These are phyloP conservation scores for Melanopsichium pennsylvanicum DNA, from an alignment of 1,284 basidiomycete species.

Conservation along the genomic window DNA sequence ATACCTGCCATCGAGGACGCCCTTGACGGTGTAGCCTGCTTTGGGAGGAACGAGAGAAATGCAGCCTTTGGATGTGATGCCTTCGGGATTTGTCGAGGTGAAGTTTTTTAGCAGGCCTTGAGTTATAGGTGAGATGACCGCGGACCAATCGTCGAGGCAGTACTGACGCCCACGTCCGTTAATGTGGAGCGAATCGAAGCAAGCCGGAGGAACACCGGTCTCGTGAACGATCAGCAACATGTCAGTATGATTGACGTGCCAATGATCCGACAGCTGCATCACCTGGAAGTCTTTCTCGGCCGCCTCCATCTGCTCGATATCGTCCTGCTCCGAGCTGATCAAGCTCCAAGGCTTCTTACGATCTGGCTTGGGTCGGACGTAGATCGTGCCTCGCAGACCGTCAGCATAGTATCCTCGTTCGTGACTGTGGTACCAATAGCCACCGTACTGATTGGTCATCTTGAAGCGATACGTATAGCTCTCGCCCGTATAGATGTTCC, in stretches of 20 bases:
- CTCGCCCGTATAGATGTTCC: constrained; percentile 46
- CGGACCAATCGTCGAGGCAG: constrained; percentile 31
- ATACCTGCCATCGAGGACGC: constrained; percentile 33
- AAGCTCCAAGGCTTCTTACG: constrained; percentile 41
- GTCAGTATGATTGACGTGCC: constrained; percentile 48
- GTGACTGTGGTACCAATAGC: constrained; percentile 52
- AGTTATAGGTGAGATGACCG: constrained; percentile 20
- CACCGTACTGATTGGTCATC: constrained; percentile 42
- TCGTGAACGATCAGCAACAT: constrained; percentile 44
- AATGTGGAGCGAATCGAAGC: constrained; percentile 48
- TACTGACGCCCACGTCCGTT: constrained; percentile 49
- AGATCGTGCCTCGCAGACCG: constrained; percentile 41
- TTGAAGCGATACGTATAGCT: constrained; percentile 47
- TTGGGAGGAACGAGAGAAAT: constrained; percentile 47
- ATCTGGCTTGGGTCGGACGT: constrained; percentile 36
- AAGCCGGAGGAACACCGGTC: constrained; percentile 47
- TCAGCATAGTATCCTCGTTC: constrained; percentile 47
- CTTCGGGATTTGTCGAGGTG: constrained; percentile 32
- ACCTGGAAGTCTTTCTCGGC: constrained; percentile 41
- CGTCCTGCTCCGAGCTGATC: constrained; percentile 20
- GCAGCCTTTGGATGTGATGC: constrained; percentile 48
- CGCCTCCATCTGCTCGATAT: constrained; percentile 42
- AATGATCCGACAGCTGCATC: constrained; percentile 40
- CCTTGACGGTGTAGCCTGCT: constrained; percentile 31
- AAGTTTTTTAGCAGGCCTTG: constrained; percentile 28